A percentile compares a stretch with the other conserved stretches of the same genome.
These are phyloP conservation scores for Rhizophagus clarus DNA, from an alignment of 192 early-diverging fungal genomes.

Conservation along the genomic window DNA sequence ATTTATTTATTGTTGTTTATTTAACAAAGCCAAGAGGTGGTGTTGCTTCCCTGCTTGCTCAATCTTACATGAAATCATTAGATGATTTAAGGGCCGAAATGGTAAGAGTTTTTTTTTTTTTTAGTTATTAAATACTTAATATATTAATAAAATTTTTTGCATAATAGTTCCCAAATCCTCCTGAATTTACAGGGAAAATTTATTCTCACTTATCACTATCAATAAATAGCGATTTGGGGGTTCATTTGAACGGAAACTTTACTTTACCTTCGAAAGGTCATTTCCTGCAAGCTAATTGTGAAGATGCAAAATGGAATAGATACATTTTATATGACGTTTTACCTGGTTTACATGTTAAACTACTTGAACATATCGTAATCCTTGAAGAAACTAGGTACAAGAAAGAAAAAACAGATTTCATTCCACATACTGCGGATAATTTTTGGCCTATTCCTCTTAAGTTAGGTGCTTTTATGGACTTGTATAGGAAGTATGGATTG, in stretches of 20 bases:
- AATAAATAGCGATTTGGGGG: conserved; percentile 30
- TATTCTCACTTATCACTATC: conserved; percentile 41
- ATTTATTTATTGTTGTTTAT: background rate
- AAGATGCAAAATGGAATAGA: background rate
- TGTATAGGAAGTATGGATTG: background rate
- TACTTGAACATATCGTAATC: background rate
- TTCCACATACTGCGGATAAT: background rate
- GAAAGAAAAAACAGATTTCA: background rate
- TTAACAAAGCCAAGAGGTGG: conserved; percentile 9
- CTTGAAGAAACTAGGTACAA: background rate
- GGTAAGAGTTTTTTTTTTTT: background rate
- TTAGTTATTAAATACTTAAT: background rate
- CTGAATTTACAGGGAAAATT: conserved; percentile 18
- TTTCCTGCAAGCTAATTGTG: too few relatives aligned
- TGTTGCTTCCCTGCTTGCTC: background rate
- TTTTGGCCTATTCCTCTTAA: background rate
- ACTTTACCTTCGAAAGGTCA: too few relatives aligned
- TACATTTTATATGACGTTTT: conserved; percentile 4
- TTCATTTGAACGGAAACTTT: conserved; percentile 39
- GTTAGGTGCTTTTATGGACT: background rate
- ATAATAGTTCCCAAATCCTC: background rate
- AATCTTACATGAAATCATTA: background rate
- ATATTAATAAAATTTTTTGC: background rate
- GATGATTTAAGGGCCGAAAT: background rate
- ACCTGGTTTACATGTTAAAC: background rate